These are phyloP conservation scores for Dorcoceras hygrometricum DNA, from an alignment of 257 asterid genomes.

Conservation along the genomic window DNA sequence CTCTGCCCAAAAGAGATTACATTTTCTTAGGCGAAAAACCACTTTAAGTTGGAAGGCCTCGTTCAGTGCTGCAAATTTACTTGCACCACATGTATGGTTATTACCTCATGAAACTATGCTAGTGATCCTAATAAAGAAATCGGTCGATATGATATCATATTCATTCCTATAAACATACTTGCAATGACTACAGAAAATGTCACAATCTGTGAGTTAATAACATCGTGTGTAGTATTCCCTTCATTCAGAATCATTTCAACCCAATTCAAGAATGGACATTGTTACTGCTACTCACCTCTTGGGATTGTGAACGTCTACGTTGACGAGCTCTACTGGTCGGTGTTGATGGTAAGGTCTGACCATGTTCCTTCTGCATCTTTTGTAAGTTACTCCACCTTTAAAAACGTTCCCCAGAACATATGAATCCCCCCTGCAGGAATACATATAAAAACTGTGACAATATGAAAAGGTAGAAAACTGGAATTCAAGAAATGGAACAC, in stretches of 20 bases:
- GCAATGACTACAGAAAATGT: not conserved
- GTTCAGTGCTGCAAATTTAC: not conserved
- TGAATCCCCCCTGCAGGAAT: slow-evolving; percentile 23
- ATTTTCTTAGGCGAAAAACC: slow-evolving; percentile 15
- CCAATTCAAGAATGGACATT: slow-evolving; percentile 5
- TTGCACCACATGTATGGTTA: not conserved
- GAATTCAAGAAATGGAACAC: not conserved
- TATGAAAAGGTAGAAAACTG: not conserved
- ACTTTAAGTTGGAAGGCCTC: not conserved
- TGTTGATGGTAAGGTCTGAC: slow-evolving; percentile 44
- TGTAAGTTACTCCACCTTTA: slow-evolving; percentile 17
- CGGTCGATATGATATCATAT: not conserved
- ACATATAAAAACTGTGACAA: not conserved
- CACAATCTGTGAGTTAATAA: not conserved
- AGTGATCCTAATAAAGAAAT: not conserved
- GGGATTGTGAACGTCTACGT: slow-evolving; percentile 38
- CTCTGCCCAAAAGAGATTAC: slow-evolving; percentile 30
- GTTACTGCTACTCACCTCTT: slow-evolving; percentile 36
- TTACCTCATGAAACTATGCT: not conserved
- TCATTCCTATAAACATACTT: not conserved
- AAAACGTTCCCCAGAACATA: slow-evolving; percentile 11
- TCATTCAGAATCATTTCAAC: not conserved
- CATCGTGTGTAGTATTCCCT: not conserved
- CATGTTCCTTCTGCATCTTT: slow-evolving; percentile 37
- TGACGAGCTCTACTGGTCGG: slow-evolving; percentile 45